These are phyloP conservation scores for Acidiella bohemica DNA, from an alignment of 495 filamentous ascomycete species.

Conservation along the genomic window DNA sequence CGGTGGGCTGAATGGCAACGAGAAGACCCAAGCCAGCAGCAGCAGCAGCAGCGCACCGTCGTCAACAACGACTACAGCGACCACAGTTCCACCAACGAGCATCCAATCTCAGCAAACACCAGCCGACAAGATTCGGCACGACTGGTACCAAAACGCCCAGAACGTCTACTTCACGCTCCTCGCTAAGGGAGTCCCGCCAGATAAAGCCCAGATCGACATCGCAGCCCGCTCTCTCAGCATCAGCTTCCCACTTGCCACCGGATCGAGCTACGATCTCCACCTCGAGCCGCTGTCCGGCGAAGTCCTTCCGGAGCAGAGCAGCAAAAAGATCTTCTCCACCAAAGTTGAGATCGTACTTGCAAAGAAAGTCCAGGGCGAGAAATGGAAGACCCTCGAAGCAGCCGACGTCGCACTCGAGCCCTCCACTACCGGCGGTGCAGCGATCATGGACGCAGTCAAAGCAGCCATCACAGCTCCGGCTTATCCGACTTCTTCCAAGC, in stretches of 20 bases:
- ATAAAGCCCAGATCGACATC: slow-evolving; percentile 45
- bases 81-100: slow-evolving; percentile 10
- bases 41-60: neutral
- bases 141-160: slow-evolving; percentile 63
- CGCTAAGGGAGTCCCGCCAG: slow-evolving; percentile 57
- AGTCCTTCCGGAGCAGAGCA: slow-evolving; percentile 48
- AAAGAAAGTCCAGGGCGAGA: slow-evolving; percentile 53
- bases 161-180: slow-evolving; percentile 56
- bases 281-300: slow-evolving; percentile 56
- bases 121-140: slow-evolving; percentile 54
- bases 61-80: neutral
- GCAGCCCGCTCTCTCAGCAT: slow-evolving; percentile 43
- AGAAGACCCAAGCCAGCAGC: neutral
- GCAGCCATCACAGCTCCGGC: slow-evolving; percentile 33
- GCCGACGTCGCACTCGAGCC: slow-evolving; percentile 15
- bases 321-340: slow-evolving; percentile 51
- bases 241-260: slow-evolving; percentile 49
- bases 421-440: slow-evolving; percentile 2
- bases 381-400: slow-evolving; percentile 60
- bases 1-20: neutral
- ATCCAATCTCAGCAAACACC: slow-evolving; percentile 36
- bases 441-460: neutral
- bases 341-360: slow-evolving; percentile 74
- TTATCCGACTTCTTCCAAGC: slow-evolving; percentile 81
- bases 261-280: slow-evolving; percentile 48